Percentiles rank a stretch among this genome's conserved stretches.
phyloP scores from a whole-genome alignment of 306 rosid species.

The Bauhinia variegata region DNA sequence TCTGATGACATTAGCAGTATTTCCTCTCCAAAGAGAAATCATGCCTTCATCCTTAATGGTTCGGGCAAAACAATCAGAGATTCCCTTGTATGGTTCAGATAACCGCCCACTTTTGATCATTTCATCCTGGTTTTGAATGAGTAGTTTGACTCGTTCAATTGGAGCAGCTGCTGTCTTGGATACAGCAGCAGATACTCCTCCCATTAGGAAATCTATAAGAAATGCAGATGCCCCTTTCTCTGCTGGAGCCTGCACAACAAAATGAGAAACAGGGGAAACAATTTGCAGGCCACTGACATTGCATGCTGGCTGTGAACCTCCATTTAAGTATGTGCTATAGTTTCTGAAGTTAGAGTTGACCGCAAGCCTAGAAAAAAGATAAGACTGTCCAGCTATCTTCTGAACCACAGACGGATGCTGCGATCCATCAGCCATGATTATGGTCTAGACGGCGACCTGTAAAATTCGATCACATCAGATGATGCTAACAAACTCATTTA shows the following conservation, averaged over 20 bases:
- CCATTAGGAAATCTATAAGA: conserved; percentile 78
- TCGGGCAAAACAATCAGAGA: conserved; percentile 76
- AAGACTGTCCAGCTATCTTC: conserved; percentile 71
- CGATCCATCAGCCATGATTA: conserved; percentile 69
- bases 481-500: neutral
- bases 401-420: conserved; percentile 70
- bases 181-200: conserved; percentile 94
- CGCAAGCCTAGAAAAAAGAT: conserved; percentile 67
- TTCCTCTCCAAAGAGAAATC: conserved; percentile 85
- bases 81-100: conserved; percentile 86
- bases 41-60: conserved; percentile 86
- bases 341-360: conserved; percentile 43
- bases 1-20: conserved; percentile 91
- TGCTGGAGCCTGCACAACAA: conserved; percentile 62
- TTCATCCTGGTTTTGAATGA: conserved; percentile 89
- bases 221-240: conserved; percentile 69
- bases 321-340: conserved; percentile 44
- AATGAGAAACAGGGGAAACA: conserved; percentile 36
- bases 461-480: conserved; percentile 9
- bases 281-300: conserved; percentile 49
- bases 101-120: conserved; percentile 79
- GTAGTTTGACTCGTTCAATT: conserved; percentile 78
- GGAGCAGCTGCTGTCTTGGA: conserved; percentile 95
- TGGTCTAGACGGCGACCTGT: conserved; percentile 55
- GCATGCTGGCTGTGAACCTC: conserved; percentile 44